phyloP scores from a whole-genome alignment of 2,329 filamentous ascomycete species.

The Colletotrichum costaricense region DNA sequence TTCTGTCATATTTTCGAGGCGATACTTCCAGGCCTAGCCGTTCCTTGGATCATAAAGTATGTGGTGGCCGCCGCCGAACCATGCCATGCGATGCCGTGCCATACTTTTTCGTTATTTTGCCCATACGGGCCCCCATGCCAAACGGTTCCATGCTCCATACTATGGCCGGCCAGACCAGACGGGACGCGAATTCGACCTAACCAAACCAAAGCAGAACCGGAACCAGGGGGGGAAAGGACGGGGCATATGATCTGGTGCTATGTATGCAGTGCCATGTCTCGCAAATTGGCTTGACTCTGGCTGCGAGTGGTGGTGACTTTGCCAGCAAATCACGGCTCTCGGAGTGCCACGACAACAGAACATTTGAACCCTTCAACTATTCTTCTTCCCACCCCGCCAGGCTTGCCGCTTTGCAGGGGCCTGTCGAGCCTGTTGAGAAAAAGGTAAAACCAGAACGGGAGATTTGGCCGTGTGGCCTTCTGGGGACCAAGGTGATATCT shows the following conservation, averaged over 20 bases:
- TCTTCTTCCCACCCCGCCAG: not conserved
- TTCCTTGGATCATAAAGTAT: not conserved
- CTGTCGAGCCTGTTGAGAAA: not conserved
- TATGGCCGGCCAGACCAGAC: not conserved
- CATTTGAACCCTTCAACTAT: not conserved
- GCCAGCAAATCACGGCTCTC: conserved; percentile 25
- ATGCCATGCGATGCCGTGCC: not conserved
- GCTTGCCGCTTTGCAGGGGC: not conserved
- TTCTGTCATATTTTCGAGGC: conserved; percentile 31
- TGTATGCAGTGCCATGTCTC: conserved; percentile 24
- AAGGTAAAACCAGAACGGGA: not conserved
- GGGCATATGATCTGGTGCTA: not conserved
- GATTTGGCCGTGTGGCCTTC: not conserved
- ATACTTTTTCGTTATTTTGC: not conserved
- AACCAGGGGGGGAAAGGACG: not conserved
- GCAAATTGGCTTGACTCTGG: not conserved
- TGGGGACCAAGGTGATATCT: not conserved
- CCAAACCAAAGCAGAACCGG: not conserved
- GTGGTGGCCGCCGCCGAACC: not conserved
- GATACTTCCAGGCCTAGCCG: not conserved
- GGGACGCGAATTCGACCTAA: not conserved
- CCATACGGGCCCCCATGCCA: not conserved
- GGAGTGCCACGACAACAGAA: conserved; percentile 14
- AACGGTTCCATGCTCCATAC: not conserved
- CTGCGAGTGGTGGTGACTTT: conserved; percentile 12